A percentile compares a stretch with the other conserved stretches of the same genome.
phyloP scores from a whole-genome alignment of 495 filamentous ascomycete species.

The Trichoderma gamsii region DNA sequence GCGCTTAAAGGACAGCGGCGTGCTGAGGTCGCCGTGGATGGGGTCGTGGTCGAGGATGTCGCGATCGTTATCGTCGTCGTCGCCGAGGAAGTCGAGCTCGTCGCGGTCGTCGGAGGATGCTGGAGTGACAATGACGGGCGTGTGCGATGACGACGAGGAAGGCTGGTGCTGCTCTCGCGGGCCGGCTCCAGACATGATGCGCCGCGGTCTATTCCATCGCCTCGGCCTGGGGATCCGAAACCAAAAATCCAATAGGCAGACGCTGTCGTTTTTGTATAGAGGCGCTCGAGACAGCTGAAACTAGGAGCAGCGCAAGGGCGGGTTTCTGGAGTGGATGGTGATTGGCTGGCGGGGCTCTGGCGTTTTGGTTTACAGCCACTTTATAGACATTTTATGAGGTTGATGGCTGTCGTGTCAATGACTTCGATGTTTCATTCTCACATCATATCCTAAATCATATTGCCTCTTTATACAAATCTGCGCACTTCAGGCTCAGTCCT shows the following conservation, averaged over 20 bases:
- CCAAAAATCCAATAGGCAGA: not conserved
- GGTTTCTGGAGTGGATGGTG: not conserved
- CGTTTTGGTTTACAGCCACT: not conserved
- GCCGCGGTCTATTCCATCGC: slow-evolving; percentile 13
- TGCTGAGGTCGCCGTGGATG: slow-evolving; percentile 42
- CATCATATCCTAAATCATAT: not conserved
- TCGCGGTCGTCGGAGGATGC: slow-evolving; percentile 22
- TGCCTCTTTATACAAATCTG: no score
- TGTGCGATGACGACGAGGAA: slow-evolving; percentile 27
- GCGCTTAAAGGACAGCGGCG: slow-evolving; percentile 75
- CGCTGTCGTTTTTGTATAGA: not conserved
- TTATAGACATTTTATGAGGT: not conserved
- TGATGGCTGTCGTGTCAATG: not conserved
- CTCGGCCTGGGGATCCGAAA: not conserved
- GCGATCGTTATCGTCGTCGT: slow-evolving; percentile 27
- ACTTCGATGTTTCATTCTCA: not conserved
- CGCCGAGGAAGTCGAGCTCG: slow-evolving; percentile 41
- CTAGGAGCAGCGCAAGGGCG: not conserved
- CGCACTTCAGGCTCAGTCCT: no score
- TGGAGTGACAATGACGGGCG: slow-evolving; percentile 23
- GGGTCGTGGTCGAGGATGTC: slow-evolving; percentile 42
- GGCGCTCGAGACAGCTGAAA: not conserved
- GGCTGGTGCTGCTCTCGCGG: not conserved
- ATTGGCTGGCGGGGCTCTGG: slow-evolving; percentile 9
- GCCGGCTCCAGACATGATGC: slow-evolving; percentile 11